Evolutionary conservation across 2,329 filamentous ascomycete species (phyloP).

Genomic region (Erysiphe pulchra): DNA sequence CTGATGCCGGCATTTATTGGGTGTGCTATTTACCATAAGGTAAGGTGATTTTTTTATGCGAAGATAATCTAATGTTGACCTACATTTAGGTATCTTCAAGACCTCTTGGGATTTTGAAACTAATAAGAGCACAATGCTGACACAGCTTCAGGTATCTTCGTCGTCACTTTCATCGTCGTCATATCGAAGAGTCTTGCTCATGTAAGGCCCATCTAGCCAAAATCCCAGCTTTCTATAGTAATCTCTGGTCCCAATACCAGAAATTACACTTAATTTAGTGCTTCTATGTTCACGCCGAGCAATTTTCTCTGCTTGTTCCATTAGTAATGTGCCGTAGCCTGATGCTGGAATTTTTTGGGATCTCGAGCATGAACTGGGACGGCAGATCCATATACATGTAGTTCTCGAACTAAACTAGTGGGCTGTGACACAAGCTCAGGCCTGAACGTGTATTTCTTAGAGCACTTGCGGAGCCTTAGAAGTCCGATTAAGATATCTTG

Average conservation of each 20-base stretch:
- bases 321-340: constrained; percentile 88
- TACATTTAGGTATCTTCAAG: too few relatives aligned
- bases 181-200: constrained; percentile 12
- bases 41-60: too few relatives aligned
- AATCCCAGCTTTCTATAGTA: constrained; percentile 91
- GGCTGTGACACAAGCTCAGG: constrained; percentile 66
- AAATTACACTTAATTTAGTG: constrained; percentile 86
- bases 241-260: constrained; percentile 83
- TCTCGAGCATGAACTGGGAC: constrained; percentile 94
- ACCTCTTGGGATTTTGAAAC: too few relatives aligned
- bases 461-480: constrained; percentile 73
- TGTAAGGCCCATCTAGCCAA: constrained; percentile 48
- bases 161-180: constrained; percentile 12
- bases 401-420: constrained; percentile 73
- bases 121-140: too few relatives aligned
- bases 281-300: constrained; percentile 86
- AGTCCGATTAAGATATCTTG: constrained; percentile 92
- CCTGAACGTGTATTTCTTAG: constrained; percentile 72
- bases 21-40: too few relatives aligned
- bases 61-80: too few relatives aligned
- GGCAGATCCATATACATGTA: constrained; percentile 91
- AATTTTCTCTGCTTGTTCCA: constrained; percentile 95
- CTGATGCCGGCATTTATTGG: too few relatives aligned
- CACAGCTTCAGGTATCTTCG: constrained; percentile 7
- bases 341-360: constrained; percentile 92